phyloP scores from a whole-genome alignment of 768 basidiomycete species.

The Suillus brevipes region DNA sequence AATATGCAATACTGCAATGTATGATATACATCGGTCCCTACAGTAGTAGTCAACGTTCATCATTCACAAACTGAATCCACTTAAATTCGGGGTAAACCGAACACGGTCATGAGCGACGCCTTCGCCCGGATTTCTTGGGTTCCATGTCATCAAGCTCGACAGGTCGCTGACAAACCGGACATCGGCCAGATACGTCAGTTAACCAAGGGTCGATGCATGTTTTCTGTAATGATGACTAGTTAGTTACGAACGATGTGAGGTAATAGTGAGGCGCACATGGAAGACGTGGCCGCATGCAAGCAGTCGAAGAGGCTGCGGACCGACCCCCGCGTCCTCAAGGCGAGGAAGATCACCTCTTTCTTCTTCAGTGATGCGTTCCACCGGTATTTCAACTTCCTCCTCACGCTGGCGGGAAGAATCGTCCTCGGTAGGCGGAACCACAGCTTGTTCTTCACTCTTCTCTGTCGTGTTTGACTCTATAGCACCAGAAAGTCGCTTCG shows the following conservation, averaged over 20 bases:
- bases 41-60: background rate
- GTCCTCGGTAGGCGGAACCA: constrained; percentile 2
- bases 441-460: constrained; percentile 20
- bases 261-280: constrained; percentile 58
- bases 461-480: constrained; percentile 29
- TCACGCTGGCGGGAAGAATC: constrained; percentile 13
- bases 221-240: constrained; percentile 49
- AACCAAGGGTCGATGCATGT: constrained; percentile 91
- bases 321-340: constrained; percentile 72
- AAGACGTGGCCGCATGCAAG: constrained; percentile 86
- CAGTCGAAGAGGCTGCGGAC: constrained; percentile 73
- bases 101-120: constrained; percentile 20
- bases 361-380: constrained; percentile 41
- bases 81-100: background rate
- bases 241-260: constrained; percentile 8
- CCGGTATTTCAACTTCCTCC: constrained; percentile 30
- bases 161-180: constrained; percentile 81
- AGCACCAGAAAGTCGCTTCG: constrained; percentile 37
- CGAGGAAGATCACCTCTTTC: constrained; percentile 44
- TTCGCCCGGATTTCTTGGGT: constrained; percentile 34
- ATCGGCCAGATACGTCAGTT: constrained; percentile 79
- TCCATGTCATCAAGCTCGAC: constrained; percentile 52
- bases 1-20: constrained; percentile 14
- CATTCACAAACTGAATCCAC: background rate
- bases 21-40: constrained; percentile 11